Evolutionary conservation across 441 rosid species (phyloP), one percentile per base, ranked within the genome.

Genomic region (Omphalea diandra): DNA sequence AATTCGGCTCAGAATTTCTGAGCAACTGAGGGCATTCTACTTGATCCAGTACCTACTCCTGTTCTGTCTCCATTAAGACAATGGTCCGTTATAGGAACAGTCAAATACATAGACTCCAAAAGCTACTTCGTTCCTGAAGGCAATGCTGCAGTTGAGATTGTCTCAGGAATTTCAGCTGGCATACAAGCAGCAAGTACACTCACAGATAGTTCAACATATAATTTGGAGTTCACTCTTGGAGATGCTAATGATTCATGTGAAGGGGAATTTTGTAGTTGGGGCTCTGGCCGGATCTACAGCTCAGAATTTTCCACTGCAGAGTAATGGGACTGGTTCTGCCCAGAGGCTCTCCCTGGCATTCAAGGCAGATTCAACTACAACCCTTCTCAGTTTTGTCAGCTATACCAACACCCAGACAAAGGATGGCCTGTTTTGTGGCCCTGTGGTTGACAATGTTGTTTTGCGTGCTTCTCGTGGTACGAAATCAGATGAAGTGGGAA

Each of bases 111-210:
- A 55, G 82, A 82, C 76, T 80, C 92, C 32, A 72, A 81, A 36
- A 83, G 84, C 65, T 82, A 75, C 82, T 78, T 54, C 63, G 87
- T 89, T 32, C 89, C 86, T 15, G 67, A 68, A 62, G 95, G 95
- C 71, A 83, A 81, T 70, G 81, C 90, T 60, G 90, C 88, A 5
- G 8, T 89, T 53, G 92, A 86, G 75, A 65, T 86, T 29, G 72
- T 89, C 36, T 70, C 86, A 1, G 81, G 80, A 36, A 65, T 72
- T 60, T 82, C 81, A 22, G 69, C 81, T 7, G 85, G 86, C 71
- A 72, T 82, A 73, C 83, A 86, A 29, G 83, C 86, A 22, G 84
- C 84, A 18, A 50, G 76, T 41, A 69, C 65, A 38, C 83, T 82
- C 15, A 72, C 29, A 4, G 63, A 77, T 43, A 87, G 85, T 66